Percentiles rank a stretch among this genome's conserved stretches.
These are phyloP conservation scores for Diutina sp. DNA, from an alignment of 1,139 yeast genomes.

Conservation along the genomic window DNA sequence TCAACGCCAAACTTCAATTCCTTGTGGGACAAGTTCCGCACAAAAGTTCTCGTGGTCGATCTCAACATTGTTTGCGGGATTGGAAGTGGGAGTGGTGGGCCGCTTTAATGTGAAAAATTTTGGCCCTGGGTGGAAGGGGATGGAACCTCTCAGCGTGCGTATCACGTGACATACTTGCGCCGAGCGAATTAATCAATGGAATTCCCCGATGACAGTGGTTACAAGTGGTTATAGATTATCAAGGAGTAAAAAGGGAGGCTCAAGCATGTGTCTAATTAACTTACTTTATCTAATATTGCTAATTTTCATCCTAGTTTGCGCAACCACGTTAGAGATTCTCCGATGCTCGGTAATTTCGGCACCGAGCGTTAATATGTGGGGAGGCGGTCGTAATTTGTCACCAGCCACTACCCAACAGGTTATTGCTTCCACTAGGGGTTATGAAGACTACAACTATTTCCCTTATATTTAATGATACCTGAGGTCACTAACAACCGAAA, in stretches of 20 bases:
- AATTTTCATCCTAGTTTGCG: too few relatives aligned
- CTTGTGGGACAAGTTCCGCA: conserved; percentile 69
- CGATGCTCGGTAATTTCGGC: background rate
- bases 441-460: too few relatives aligned
- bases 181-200: background rate
- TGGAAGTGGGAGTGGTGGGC: background rate
- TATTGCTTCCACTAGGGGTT: background rate
- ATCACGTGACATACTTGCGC: background rate
- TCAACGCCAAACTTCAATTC: conserved; percentile 97
- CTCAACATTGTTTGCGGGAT: background rate
- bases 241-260: background rate
- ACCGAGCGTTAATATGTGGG: background rate
- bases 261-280: background rate
- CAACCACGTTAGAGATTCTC: too few relatives aligned
- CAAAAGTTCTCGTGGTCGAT: conserved; percentile 11
- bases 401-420: background rate
- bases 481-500: too few relatives aligned
- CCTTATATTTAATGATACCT: too few relatives aligned
- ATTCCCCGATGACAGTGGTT: background rate
- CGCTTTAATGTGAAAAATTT: background rate
- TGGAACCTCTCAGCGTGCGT: background rate
- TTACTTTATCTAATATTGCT: too few relatives aligned
- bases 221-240: too few relatives aligned
- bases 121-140: background rate
- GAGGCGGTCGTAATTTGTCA: background rate